Base-by-base conservation (phyloP, 2,329 filamentous ascomycete genomes). In the Hymenoscyphus salicellus region DNA sequence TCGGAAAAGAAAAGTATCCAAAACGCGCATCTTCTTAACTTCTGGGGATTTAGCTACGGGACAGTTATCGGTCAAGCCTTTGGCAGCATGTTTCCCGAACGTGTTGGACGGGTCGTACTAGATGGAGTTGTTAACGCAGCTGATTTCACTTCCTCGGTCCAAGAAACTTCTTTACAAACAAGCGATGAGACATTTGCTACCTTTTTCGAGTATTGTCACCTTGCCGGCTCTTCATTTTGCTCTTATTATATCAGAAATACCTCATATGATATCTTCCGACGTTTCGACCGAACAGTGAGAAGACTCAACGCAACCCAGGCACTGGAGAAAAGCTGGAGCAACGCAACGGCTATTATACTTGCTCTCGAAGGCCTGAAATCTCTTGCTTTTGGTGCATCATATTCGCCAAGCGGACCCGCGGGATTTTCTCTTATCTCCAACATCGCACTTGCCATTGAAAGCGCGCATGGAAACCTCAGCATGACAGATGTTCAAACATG, bases 21-120 rank as follows among this genome's bases (percentile, higher is more conserved):
- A 5, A 36, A 62, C 26, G n/a, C 60, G 4, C 16, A 17, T n/a
- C 16, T 43, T 7, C 52, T 62, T 20, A 79, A 80, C 69, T 83
- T 82, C 68, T 78, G 80, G 73, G 81, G 82, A 0, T 77, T 82
- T 49, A 82, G 80, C 3, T 84, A 84, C 64, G 79, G 79, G 5
- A 78, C 77, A 1, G 68, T 78, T 8, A 72, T 80, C 7, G 78
- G 78, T 1, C 77, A 76, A 52, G 78, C 75, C 1, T 80, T 81
- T 62, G 78, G 78, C 8, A 76, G 76, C 2, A 76, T 79, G 75
- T 78, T 76, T 63, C 79, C 79, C 1, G 72, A 71, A 2, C 71
- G 75, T 20, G 71, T 82, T 10, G 78, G 76, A 0, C 76, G 79
- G 8, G 66, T 82, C 32, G 71, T 81, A 11, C 38, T 66, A 23